Evolutionary conservation across 1,284 basidiomycete species (phyloP).

Genomic region (Schizopora paradoxa): DNA sequence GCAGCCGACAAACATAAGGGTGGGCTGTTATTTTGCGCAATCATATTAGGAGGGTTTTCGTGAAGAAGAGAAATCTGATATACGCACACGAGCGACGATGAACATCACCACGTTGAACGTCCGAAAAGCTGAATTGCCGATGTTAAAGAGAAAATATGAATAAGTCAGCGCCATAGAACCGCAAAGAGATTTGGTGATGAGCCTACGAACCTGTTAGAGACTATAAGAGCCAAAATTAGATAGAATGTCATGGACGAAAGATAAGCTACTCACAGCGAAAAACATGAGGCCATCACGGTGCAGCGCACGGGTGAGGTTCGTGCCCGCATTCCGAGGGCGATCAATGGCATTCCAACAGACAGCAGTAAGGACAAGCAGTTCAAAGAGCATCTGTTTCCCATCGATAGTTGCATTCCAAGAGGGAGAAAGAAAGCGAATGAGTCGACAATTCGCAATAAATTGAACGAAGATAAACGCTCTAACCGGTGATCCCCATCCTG

Average conservation of each 20-base stretch:
- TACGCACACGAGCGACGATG: conserved; percentile 8
- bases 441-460: not conserved
- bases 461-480: not conserved
- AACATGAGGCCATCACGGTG: conserved; percentile 22
- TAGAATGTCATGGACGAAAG: not conserved
- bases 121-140: not conserved
- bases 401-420: no score
- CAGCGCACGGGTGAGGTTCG: conserved; percentile 11
- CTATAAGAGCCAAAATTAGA: not conserved
- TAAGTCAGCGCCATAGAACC: no score
- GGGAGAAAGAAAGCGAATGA: no score
- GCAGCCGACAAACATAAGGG: not conserved
- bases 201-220: no score
- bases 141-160: no score
- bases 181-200: no score
- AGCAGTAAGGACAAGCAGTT: conserved; percentile 16
- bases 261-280: conserved; percentile 16
- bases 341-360: conserved; percentile 19
- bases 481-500: conserved; percentile 16
- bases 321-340: conserved; percentile 17
- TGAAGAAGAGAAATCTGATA: no score
- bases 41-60: no score
- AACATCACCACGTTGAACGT: conserved; percentile 9
- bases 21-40: no score
- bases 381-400: conserved; percentile 22